Base-by-base conservation (phyloP, 2,329 filamentous ascomycete genomes). In the Coniella lustricola region DNA sequence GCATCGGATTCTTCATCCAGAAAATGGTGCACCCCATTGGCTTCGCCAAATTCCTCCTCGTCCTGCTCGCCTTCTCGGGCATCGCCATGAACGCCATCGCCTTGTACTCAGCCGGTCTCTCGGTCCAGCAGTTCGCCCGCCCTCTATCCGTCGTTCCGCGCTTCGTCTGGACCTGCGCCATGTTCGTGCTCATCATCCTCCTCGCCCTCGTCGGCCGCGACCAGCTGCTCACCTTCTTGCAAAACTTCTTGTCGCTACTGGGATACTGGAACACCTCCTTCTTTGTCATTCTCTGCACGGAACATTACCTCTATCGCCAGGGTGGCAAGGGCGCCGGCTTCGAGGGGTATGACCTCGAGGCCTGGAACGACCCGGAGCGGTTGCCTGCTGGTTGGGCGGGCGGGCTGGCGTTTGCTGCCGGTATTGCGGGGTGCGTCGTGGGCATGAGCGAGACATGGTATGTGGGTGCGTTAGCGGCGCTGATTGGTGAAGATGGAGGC, bases 381-480 rank as follows among this genome's bases (percentile, higher is more conserved):
- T 57, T 76, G 54, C 73, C 73, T 0, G 35, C 69, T 13, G 74
- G 73, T 7, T 57, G 68, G 33, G 73, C 62, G 2, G 73, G 67
- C 2, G 56, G 66, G 0, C 49, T 63, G 3, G 70, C 73, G 0
- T 77, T 76, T 53, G 57, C 66, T 0, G 59, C 67, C 1, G 73
- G 73, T 2, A 60, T 71, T 7, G 67, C 64, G 7, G 72, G 69
- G 17, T 78, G 75, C 64, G 65, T 77, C 18, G 64, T 81, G 57
- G 79, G 77, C 1, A 82, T 82, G 77, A 69, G 69, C 40, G 72
- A 79, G 62, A 78, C 74, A 0, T 79, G 73, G 71, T 78, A 73
- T 55, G 62, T 74, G 18, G 75, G 74, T 0, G 63, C 65, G 2
- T 54, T 76, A 43, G 72, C 67, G 1, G 60, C 56, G 35, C 58